A percentile compares a stretch with the other conserved stretches of the same genome.
phyloP scores from a whole-genome alignment of 2,329 filamentous ascomycete genomes.

The Dactylellina haptotyla region DNA sequence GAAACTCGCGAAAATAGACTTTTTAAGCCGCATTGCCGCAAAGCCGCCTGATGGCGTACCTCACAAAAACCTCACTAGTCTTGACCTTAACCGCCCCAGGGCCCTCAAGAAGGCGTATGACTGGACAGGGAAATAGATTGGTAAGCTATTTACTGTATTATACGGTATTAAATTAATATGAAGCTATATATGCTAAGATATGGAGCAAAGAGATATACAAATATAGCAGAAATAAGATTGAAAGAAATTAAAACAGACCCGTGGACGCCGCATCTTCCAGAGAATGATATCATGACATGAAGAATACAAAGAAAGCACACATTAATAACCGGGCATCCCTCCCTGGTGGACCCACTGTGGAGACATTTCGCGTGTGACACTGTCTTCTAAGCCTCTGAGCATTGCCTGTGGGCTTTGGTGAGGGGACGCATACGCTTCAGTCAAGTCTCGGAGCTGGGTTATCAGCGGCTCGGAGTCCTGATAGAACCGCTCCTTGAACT shows the following conservation, averaged over 20 bases:
- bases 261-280: neutral
- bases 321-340: conserved; percentile 36
- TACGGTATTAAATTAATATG: neutral
- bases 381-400: conserved; percentile 45
- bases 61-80: too few relatives aligned
- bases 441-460: conserved; percentile 30
- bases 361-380: conserved; percentile 38
- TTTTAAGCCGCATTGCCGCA: conserved; percentile 53
- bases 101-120: too few relatives aligned
- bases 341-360: conserved; percentile 46
- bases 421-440: conserved; percentile 42
- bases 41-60: neutral
- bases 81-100: too few relatives aligned
- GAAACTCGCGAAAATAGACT: conserved; percentile 44
- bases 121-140: too few relatives aligned
- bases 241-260: neutral
- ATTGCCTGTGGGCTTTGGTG: conserved; percentile 52
- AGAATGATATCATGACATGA: neutral
- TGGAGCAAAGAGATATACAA: neutral
- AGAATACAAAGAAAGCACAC: conserved; percentile 12
- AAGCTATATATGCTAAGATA: neutral
- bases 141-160: neutral
- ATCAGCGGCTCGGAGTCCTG: conserved; percentile 44
- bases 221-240: neutral
- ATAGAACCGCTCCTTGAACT: conserved; percentile 49